These are phyloP conservation scores for Cutaneotrichosporon sp. DNA, from an alignment of 1,284 basidiomycete genomes.

Conservation along the genomic window DNA sequence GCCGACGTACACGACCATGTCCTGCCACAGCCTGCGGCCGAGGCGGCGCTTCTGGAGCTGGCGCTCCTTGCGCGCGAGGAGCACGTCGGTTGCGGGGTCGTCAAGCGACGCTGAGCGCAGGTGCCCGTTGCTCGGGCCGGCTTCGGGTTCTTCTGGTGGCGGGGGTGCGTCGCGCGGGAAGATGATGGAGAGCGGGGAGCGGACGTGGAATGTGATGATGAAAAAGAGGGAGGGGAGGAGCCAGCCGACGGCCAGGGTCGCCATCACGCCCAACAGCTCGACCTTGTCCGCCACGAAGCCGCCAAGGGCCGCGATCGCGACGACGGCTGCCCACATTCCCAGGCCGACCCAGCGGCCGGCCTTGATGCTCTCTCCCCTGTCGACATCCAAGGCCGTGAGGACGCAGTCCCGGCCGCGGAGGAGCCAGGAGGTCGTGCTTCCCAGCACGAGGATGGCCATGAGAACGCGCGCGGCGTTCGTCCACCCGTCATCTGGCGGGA, in stretches of 20 bases:
- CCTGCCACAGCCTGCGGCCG: conserved; percentile 54
- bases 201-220: conserved; percentile 55
- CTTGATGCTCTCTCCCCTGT: conserved; percentile 41
- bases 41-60: conserved; percentile 54
- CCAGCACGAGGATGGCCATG: conserved; percentile 41
- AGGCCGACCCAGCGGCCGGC: conserved; percentile 48
- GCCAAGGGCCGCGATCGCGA: conserved; percentile 41
- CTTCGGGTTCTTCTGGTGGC: conserved; percentile 3
- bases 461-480: conserved; percentile 50
- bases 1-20: conserved; percentile 54
- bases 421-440: conserved; percentile 46
- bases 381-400: conserved; percentile 41
- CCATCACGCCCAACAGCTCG: conserved; percentile 48
- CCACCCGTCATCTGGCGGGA: conserved; percentile 48
- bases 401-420: conserved; percentile 49
- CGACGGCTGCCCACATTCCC: conserved; percentile 44
- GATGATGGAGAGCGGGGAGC: conserved; percentile 54
- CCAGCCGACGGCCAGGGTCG: conserved; percentile 50
- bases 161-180: conserved; percentile 34
- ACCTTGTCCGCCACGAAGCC: conserved; percentile 47
- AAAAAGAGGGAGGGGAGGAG: conserved; percentile 55
- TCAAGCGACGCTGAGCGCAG: conserved; percentile 34
- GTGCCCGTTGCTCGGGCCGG: conserved; percentile 22
- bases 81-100: conserved; percentile 46
- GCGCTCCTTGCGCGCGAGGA: conserved; percentile 54